These are phyloP conservation scores for Xylogone sp. DNA, from an alignment of 2,329 filamentous ascomycete species.

Conservation along the genomic window DNA sequence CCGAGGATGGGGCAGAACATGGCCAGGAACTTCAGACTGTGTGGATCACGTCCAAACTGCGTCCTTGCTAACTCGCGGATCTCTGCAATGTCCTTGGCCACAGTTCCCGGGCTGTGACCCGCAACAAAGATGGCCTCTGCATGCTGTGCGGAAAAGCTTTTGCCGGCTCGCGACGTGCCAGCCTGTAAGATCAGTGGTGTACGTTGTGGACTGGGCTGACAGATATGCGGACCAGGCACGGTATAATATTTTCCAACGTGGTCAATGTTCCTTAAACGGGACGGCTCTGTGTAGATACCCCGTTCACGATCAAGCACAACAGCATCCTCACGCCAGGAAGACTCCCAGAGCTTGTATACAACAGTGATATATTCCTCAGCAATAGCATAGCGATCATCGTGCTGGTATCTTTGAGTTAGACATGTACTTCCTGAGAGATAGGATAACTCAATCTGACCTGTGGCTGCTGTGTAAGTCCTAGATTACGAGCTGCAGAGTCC, in stretches of 20 bases:
- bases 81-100: slow-evolving; percentile 57
- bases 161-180: slow-evolving; percentile 62
- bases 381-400: slow-evolving; percentile 60
- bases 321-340: slow-evolving; percentile 65
- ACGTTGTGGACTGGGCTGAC: slow-evolving; percentile 60
- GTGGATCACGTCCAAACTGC: slow-evolving; percentile 51
- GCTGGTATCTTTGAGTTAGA: slow-evolving; percentile 29
- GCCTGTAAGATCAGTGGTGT: slow-evolving; percentile 67
- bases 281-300: slow-evolving; percentile 54
- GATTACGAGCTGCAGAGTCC: slow-evolving; percentile 59
- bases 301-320: slow-evolving; percentile 52
- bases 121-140: slow-evolving; percentile 68
- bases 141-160: slow-evolving; percentile 62
- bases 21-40: slow-evolving; percentile 61
- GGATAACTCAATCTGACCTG: slow-evolving; percentile 4
- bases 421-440: background rate
- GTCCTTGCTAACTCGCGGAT: slow-evolving; percentile 52
- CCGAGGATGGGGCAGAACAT: slow-evolving; percentile 63
- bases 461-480: slow-evolving; percentile 51
- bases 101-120: slow-evolving; percentile 56
- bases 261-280: slow-evolving; percentile 58
- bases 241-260: slow-evolving; percentile 59
- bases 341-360: slow-evolving; percentile 63
- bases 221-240: slow-evolving; percentile 59
- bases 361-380: slow-evolving; percentile 61